Percentiles rank a stretch among this genome's conserved stretches.
phyloP scores from a whole-genome alignment of 192 early-diverging fungal genomes.

The Coemansia guatemalensis region DNA sequence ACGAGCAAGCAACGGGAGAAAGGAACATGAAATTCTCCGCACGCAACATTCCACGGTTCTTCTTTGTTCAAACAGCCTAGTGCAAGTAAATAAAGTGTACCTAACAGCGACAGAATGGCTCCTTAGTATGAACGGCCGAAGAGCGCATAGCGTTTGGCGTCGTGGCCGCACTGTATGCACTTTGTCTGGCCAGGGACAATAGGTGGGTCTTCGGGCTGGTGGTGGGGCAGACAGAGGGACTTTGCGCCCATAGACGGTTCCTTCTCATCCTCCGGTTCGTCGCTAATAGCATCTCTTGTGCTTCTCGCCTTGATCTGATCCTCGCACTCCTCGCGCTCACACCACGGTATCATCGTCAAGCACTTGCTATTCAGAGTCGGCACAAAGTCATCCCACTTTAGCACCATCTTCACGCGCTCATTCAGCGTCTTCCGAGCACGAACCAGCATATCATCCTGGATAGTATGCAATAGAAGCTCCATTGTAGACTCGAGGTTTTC shows the following conservation, averaged over 20 bases:
- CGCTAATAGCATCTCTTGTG: slow-evolving; percentile 60
- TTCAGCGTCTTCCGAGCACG: slow-evolving; percentile 80
- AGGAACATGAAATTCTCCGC: slow-evolving; percentile 6
- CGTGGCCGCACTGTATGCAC: slow-evolving; percentile 77
- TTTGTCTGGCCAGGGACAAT: slow-evolving; percentile 83
- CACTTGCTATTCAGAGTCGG: slow-evolving; percentile 85
- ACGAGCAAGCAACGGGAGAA: slow-evolving; percentile 2
- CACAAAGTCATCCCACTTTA: slow-evolving; percentile 94
- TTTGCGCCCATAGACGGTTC: slow-evolving; percentile 99
- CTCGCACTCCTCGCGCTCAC: slow-evolving; percentile 87
- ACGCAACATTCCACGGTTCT: not conserved
- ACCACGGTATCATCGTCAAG: slow-evolving; percentile 92
- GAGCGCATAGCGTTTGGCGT: slow-evolving; percentile 78
- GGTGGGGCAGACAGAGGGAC: slow-evolving; percentile 95
- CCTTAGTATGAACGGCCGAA: slow-evolving; percentile 83
- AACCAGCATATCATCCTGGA: slow-evolving; percentile 90
- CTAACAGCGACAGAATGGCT: too few species aligned
- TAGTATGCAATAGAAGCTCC: slow-evolving; percentile 62
- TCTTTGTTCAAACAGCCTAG: too few species aligned
- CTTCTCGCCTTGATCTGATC: slow-evolving; percentile 94
- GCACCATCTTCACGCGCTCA: slow-evolving; percentile 70
- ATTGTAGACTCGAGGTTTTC: slow-evolving; percentile 61
- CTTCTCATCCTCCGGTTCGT: slow-evolving; percentile 89
- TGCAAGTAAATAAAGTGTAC: too few species aligned
- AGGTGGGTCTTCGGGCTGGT: slow-evolving; percentile 84